phyloP scores from a whole-genome alignment of 768 basidiomycete species.

The Piloderma croceum region DNA sequence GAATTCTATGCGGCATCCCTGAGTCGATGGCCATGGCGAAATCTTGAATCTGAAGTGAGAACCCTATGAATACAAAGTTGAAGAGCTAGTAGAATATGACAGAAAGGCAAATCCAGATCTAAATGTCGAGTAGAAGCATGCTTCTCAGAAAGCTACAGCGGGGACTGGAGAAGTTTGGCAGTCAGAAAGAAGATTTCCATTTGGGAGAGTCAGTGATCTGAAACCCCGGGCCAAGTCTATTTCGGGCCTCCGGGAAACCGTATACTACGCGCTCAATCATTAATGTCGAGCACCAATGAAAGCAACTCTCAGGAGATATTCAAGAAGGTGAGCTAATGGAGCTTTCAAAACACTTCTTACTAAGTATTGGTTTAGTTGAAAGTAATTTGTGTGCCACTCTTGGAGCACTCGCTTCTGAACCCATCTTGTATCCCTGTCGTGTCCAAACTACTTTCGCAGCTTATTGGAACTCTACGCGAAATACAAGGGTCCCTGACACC shows the following conservation, averaged over 20 bases:
- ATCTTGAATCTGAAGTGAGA: no score
- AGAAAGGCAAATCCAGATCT: no score
- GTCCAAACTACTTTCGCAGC: constrained; percentile 47
- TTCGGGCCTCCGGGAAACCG: background rate
- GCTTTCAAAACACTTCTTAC: background rate
- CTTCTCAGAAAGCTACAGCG: no score
- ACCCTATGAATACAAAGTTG: no score
- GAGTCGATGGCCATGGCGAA: constrained; percentile 13
- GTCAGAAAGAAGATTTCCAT: no score
- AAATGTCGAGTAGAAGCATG: no score
- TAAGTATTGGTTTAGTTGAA: constrained; percentile 41
- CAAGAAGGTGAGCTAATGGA: constrained; percentile 27
- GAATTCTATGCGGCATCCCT: constrained; percentile 54
- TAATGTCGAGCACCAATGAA: constrained; percentile 17
- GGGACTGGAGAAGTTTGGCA: no score
- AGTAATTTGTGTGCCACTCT: constrained; percentile 72
- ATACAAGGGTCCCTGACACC: constrained; percentile 43
- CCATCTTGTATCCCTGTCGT: constrained; percentile 45
- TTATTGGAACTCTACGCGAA: constrained; percentile 44
- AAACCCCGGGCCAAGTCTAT: constrained; percentile 16
- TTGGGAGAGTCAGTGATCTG: no score
- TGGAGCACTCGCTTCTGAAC: constrained; percentile 62
- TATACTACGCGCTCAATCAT: background rate
- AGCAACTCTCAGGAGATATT: constrained; percentile 29
- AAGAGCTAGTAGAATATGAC: no score